Base-by-base conservation (phyloP, 768 basidiomycete species). In the Leccinellum albellum region DNA sequence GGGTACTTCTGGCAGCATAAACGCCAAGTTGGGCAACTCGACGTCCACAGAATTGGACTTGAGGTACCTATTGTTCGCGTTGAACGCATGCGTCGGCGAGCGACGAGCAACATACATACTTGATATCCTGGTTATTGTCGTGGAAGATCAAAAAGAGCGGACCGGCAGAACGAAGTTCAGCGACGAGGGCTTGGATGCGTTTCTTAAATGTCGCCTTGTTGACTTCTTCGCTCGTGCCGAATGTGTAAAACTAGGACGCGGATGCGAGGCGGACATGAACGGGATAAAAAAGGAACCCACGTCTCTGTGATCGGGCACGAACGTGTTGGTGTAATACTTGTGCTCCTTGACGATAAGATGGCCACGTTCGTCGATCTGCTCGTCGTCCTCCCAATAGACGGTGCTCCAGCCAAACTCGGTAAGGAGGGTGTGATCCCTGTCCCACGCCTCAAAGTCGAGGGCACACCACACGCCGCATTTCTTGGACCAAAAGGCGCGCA, bases 381-480 rank as follows among this genome's bases (percentile, higher is more conserved):
- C 44, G 4, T 78, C 84, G 24, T 79, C 74, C 50, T 81, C 74
- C 83, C 86, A 91, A 9, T 73, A 75, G 29, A 86, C 62, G 9
- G 75, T 65, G 62, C 84, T 83, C 79, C 83, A 93, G n/a, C 93
- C 93, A 62, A 91, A 87, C 68, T 95, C 93, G 24, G 89, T 91
- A 60, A 93, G 76, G 21, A 86, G 59, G 1, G 74, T 80, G 64
- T 91, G 88, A 44, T 91, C 88, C 42, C 71, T 70, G 66, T 94
- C 92, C 90, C 90, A 94, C 17, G 80, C 82, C 71, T 94, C 92
- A 60, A 94, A 86, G 68, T 94, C 92, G 51, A 93, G 71, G 15
- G 90, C 83, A 65, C 82, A 82, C 88, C 89, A 93, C 4, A 82
- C 80, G 42, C 89, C 91, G 24, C 69, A 77, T 66, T 85, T 83